phyloP scores from a whole-genome alignment of 2,329 filamentous ascomycete species.

The Fusarium stilboides region DNA sequence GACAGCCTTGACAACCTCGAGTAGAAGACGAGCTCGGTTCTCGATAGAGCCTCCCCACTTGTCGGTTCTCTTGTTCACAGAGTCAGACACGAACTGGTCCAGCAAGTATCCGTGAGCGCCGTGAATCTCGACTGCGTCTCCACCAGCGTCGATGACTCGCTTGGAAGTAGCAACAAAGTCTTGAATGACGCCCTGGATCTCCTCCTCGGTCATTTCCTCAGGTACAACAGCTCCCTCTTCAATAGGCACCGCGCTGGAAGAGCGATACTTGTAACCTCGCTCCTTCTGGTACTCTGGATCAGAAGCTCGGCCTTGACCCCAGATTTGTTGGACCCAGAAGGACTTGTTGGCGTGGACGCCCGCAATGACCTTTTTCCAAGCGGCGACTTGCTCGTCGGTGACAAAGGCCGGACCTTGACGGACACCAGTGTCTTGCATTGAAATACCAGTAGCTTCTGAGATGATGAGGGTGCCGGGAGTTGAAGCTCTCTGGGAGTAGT shows the following conservation, averaged over 20 bases:
- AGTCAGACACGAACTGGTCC: conserved; percentile 67
- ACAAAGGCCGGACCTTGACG: conserved; percentile 31
- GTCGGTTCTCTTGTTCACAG: conserved; percentile 61
- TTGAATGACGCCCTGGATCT: conserved; percentile 22
- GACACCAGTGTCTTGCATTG: conserved; percentile 33
- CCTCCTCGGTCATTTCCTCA: conserved; percentile 25
- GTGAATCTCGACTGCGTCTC: conserved; percentile 30
- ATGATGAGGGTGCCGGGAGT: conserved; percentile 62
- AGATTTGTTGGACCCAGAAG: conserved; percentile 50
- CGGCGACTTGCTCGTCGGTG: conserved; percentile 46
- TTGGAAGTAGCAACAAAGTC: conserved; percentile 29
- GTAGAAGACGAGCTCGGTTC: conserved; percentile 62
- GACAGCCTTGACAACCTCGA: conserved; percentile 61
- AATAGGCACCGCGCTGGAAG: conserved; percentile 42
- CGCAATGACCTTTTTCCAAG: conserved; percentile 49
- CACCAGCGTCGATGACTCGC: conserved; percentile 23
- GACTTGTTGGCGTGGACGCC: conserved; percentile 51
- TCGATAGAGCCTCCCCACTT: conserved; percentile 65
- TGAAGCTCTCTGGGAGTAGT: conserved; percentile 52
- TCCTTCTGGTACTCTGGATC: conserved; percentile 38
- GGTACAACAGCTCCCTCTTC: conserved; percentile 4
- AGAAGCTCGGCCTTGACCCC: conserved; percentile 45
- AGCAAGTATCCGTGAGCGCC: conserved; percentile 70
- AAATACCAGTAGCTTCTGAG: conserved; percentile 52
- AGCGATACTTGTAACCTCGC: conserved; percentile 50